Percentiles rank a stretch among this genome's conserved stretches.
Conservation (phyloP, 2,329 filamentous ascomycete genomes). For the Fusarium sp. region DNA sequence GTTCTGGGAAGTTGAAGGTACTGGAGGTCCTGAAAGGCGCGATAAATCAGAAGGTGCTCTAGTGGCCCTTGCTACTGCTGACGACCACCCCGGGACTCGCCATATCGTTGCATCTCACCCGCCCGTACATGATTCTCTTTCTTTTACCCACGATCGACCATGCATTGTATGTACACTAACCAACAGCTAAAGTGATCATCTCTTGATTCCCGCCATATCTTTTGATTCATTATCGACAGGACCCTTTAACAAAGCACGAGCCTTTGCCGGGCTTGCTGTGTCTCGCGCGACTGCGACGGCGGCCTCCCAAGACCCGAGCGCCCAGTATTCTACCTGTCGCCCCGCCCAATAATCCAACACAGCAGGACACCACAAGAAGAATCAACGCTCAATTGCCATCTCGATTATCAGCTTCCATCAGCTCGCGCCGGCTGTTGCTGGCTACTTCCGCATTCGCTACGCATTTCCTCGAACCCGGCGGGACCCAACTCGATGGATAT, state of each 20-base stretch:
- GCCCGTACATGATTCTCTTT: slow-evolving; percentile 24
- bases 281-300: slow-evolving; percentile 43
- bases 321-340: slow-evolving; percentile 33
- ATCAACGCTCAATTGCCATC: slow-evolving; percentile 26
- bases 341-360: slow-evolving; percentile 37
- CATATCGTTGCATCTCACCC: slow-evolving; percentile 21
- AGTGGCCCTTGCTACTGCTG: slow-evolving; percentile 23
- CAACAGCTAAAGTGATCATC: slow-evolving; percentile 23
- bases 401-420: slow-evolving; percentile 32
- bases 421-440: slow-evolving; percentile 44
- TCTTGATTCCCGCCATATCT: slow-evolving; percentile 16
- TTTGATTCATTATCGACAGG: slow-evolving; percentile 16
- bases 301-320: slow-evolving; percentile 44
- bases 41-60: slow-evolving; percentile 34
- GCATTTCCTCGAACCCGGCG: slow-evolving; percentile 23
- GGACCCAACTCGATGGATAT: slow-evolving; percentile 41
- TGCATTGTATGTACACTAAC: slow-evolving; percentile 14
- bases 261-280: slow-evolving; percentile 36
- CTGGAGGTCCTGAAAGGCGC: slow-evolving; percentile 35
- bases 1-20: slow-evolving; percentile 32
- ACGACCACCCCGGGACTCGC: slow-evolving; percentile 29
- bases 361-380: slow-evolving; percentile 29
- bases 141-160: slow-evolving; percentile 40
- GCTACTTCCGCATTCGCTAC: slow-evolving; percentile 24
- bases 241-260: slow-evolving; percentile 31